Conservation (phyloP, 371 early-diverging fungal species). For the Mortierella sp. region DNA sequence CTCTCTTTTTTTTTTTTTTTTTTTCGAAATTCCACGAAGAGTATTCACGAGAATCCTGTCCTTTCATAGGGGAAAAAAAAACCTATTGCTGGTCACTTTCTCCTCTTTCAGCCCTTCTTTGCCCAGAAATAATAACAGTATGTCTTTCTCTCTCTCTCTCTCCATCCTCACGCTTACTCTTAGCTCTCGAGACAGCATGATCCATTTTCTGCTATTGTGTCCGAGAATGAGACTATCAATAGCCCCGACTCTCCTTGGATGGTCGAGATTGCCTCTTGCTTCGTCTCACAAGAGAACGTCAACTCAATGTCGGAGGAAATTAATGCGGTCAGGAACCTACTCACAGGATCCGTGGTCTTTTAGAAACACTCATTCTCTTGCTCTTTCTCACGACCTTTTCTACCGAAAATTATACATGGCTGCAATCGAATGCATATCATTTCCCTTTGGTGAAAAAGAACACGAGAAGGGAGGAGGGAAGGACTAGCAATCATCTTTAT, state of each 20-base stretch:
- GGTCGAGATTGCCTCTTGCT: constrained; percentile 48
- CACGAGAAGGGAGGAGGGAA: too few species aligned
- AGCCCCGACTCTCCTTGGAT: constrained; percentile 37
- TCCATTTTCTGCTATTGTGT: constrained; percentile 41
- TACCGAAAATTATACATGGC: too few species aligned
- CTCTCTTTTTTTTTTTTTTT: background rate
- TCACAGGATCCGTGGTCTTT: constrained; percentile 39
- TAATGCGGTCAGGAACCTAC: constrained; percentile 37
- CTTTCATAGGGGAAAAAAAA: too few species aligned
- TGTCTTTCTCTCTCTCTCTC: background rate
- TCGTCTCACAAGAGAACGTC: constrained; percentile 52
- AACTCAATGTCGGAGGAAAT: constrained; percentile 52
- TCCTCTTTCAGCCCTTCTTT: background rate
- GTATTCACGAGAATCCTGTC: too few species aligned
- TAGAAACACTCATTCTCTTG: background rate
- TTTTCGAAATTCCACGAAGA: background rate
- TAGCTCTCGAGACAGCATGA: constrained; percentile 45
- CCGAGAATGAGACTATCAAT: constrained; percentile 21
- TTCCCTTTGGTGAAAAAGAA: too few species aligned
- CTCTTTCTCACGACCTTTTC: too few species aligned
- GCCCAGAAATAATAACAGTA: too few species aligned
- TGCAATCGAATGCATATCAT: too few species aligned
- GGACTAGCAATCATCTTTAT: too few species aligned
- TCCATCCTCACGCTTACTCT: background rate
- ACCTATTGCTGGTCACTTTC: background rate